These are phyloP conservation scores for Xylaria sp. DNA, from an alignment of 2,329 filamentous ascomycete species.

Conservation along the genomic window DNA sequence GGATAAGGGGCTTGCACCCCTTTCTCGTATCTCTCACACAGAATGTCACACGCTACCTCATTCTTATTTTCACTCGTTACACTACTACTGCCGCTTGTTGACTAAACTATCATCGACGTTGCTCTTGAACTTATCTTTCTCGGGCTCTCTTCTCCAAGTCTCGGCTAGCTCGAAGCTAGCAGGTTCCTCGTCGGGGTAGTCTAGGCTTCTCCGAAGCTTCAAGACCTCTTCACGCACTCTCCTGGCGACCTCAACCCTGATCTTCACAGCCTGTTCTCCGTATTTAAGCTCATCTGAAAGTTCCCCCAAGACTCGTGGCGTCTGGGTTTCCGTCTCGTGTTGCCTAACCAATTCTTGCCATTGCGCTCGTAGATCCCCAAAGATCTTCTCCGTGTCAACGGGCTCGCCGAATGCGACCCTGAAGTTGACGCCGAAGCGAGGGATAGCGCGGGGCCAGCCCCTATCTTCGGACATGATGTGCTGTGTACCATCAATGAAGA, in stretches of 20 bases:
- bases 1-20: background rate
- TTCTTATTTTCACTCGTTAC: background rate
- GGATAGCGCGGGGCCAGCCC: constrained; percentile 81
- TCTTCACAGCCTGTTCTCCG: constrained; percentile 77
- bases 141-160: constrained; percentile 75
- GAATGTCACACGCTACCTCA: background rate
- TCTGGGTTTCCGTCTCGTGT: constrained; percentile 16
- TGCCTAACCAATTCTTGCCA: constrained; percentile 75
- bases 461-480: constrained; percentile 88
- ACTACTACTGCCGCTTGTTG: constrained; percentile 46
- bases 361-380: constrained; percentile 78
- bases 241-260: constrained; percentile 83
- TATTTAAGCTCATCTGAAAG: constrained; percentile 75
- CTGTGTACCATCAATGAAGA: constrained; percentile 94
- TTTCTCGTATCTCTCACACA: background rate
- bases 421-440: constrained; percentile 76
- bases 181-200: constrained; percentile 74
- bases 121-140: constrained; percentile 62
- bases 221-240: constrained; percentile 83
- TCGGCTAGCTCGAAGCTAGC: constrained; percentile 80
- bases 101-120: constrained; percentile 65
- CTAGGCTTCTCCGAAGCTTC: constrained; percentile 77
- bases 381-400: constrained; percentile 77
- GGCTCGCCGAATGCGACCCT: constrained; percentile 82
- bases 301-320: constrained; percentile 63